A percentile compares a stretch with the other conserved stretches of the same genome.
These are phyloP conservation scores for Fusarium oligoseptatum DNA, from an alignment of 2,329 filamentous ascomycete genomes.

Conservation along the genomic window DNA sequence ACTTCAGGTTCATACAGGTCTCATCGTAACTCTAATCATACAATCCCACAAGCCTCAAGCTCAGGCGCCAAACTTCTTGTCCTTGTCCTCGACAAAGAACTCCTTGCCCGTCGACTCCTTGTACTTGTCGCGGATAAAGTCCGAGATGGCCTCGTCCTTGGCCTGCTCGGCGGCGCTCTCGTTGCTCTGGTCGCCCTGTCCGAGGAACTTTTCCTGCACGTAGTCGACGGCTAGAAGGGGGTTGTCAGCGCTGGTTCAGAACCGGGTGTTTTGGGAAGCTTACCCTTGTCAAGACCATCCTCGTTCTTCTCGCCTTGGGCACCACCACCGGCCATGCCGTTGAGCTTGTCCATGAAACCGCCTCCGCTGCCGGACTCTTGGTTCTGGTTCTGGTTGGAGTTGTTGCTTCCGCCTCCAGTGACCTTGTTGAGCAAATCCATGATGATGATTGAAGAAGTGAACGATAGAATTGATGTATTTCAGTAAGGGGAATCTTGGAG, in stretches of 20 bases:
- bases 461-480: neutral
- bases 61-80: conserved; percentile 53
- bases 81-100: conserved; percentile 78
- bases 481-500: neutral
- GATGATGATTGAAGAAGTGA: conserved; percentile 30
- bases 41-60: neutral
- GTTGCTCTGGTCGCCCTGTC: conserved; percentile 78
- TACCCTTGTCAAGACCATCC: conserved; percentile 85
- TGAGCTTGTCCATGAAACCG: conserved; percentile 78
- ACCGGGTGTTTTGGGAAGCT: neutral
- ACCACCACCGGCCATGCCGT: conserved; percentile 79
- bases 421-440: conserved; percentile 71
- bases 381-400: conserved; percentile 46
- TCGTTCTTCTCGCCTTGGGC: conserved; percentile 84
- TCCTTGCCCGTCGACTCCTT: conserved; percentile 77
- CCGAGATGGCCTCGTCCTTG: conserved; percentile 84
- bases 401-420: conserved; percentile 53
- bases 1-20: conserved; percentile 11
- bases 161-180: conserved; percentile 82
- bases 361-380: conserved; percentile 55
- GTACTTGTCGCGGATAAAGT: conserved; percentile 79
- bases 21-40: neutral
- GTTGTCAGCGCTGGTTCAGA: neutral
- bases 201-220: conserved; percentile 81
- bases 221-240: conserved; percentile 74